Evolutionary conservation across 768 basidiomycete species (phyloP), one percentile per base, ranked within the genome.

Genomic region (Russula vinacea): DNA sequence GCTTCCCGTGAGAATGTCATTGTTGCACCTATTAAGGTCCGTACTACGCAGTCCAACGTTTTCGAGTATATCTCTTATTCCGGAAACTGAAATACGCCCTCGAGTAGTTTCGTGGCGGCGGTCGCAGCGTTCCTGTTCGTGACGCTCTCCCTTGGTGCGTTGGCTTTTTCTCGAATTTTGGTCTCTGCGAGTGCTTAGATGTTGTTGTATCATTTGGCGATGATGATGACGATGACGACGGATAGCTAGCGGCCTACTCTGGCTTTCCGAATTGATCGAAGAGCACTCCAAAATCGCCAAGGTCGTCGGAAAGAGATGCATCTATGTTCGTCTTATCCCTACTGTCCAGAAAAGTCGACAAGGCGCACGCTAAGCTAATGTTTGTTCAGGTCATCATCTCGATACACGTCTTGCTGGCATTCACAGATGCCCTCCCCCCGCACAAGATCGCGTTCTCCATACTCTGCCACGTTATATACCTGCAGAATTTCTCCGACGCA

Each of bases 211-310:
- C 29, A 29, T 29, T 29, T 29, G 29, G 29, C 29, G 29, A 29
- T 29, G 29, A 29, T 29, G 29, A 29, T 29, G 29, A 29, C 5
- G 29, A 29, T 5, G 29, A 29, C 5, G 71, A 54, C 62, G 56
- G 26, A 64, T 73, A 96, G 96, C 96, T 55, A 95, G 92, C 75
- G 96, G 95, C 8, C 79, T 98, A 51, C 77, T 98, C 60, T 98
- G 96, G 80, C 78, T 96, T 37, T 94, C 95, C 2, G 96, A 98
- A 73, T 74, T 98, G 37, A 98, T 98, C 66, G 96, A 98, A 74
- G 96, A 98, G 73, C 89, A 96, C 73, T 87, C 93, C 14, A 84
- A 83, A 52, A 71, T 83, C 61, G 90, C 97, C 14, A 99, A 98
- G 77, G 69, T 76, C 0, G 73, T 93, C 26, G 97, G 97, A 1